Percentiles rank a stretch among this genome's conserved stretches.
Conservation (phyloP, 495 filamentous ascomycete genomes). For the Penicillium parvum region DNA sequence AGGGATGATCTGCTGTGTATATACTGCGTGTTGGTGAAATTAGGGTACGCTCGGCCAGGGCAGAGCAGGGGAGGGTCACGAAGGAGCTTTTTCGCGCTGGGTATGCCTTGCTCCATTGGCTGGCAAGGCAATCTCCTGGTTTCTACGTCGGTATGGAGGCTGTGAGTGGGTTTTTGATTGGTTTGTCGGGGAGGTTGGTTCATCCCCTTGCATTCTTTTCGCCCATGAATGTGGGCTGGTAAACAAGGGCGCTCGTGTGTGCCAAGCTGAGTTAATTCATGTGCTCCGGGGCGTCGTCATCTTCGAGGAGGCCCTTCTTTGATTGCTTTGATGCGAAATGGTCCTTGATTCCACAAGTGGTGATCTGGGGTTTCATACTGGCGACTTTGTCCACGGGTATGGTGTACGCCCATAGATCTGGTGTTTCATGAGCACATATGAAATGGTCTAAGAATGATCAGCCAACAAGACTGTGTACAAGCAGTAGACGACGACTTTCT, state of each 20-base stretch:
- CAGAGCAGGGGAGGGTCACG: conserved; percentile 7
- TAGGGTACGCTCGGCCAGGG: background rate
- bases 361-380: background rate
- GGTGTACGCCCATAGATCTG: too few relatives aligned
- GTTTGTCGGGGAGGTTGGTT: conserved; percentile 5
- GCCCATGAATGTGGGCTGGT: conserved; percentile 19
- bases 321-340: too few relatives aligned
- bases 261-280: background rate
- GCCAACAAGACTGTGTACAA: too few relatives aligned
- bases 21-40: conserved; percentile 6
- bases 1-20: conserved; percentile 6
- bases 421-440: too few relatives aligned
- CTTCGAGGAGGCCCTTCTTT: too few relatives aligned
- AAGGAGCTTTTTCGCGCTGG: conserved; percentile 4
- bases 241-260: conserved; percentile 14
- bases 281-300: background rate
- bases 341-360: background rate
- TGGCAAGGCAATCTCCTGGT: background rate
- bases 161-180: conserved; percentile 8
- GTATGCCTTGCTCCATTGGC: conserved; percentile 18
- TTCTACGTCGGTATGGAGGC: conserved; percentile 11
- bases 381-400: too few relatives aligned
- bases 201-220: conserved; percentile 25
- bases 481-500: too few relatives aligned
- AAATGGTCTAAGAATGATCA: too few relatives aligned